These are phyloP conservation scores for Xanthoconium stramineum DNA, from an alignment of 768 basidiomycete genomes.

Conservation along the genomic window DNA sequence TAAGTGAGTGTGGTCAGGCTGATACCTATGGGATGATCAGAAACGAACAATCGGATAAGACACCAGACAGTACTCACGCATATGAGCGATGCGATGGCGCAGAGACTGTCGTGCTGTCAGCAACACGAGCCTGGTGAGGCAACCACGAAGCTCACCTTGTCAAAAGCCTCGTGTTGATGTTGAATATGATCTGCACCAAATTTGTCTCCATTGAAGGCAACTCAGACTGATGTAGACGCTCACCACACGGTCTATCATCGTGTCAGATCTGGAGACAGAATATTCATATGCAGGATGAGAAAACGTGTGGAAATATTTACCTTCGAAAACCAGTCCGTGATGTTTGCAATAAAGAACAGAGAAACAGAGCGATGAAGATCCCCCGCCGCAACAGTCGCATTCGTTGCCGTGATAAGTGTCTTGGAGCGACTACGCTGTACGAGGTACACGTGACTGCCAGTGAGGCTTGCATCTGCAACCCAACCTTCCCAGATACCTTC, in stretches of 20 bases:
- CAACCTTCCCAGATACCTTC: too few species aligned
- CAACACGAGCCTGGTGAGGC: neutral
- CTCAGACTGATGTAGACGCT: neutral
- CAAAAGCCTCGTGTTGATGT: slow-evolving; percentile 40
- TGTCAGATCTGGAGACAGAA: slow-evolving; percentile 36
- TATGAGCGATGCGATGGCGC: neutral
- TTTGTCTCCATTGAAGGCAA: neutral
- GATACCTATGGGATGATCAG: neutral
- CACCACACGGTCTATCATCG: slow-evolving; percentile 46
- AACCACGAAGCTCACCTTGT: slow-evolving; percentile 27
- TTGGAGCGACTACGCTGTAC: too few species aligned
- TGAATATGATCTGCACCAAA: slow-evolving; percentile 46
- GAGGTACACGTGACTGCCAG: too few species aligned
- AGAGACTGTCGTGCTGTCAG: slow-evolving; percentile 29
- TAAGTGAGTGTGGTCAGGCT: slow-evolving; percentile 45
- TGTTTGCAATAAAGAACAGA: slow-evolving; percentile 43
- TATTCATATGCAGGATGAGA: neutral
- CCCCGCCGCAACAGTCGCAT: slow-evolving; percentile 44
- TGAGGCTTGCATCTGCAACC: too few species aligned
- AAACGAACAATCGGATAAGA: neutral
- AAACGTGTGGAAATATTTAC: slow-evolving; percentile 12
- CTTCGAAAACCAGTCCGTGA: slow-evolving; percentile 52
- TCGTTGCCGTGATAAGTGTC: slow-evolving; percentile 47
- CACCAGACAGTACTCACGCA: slow-evolving; percentile 14
- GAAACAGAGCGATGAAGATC: slow-evolving; percentile 51